Percentiles rank a stretch among this genome's conserved stretches.
Conservation (phyloP, 495 filamentous ascomycete genomes). For the Pyrenula aspistea region DNA sequence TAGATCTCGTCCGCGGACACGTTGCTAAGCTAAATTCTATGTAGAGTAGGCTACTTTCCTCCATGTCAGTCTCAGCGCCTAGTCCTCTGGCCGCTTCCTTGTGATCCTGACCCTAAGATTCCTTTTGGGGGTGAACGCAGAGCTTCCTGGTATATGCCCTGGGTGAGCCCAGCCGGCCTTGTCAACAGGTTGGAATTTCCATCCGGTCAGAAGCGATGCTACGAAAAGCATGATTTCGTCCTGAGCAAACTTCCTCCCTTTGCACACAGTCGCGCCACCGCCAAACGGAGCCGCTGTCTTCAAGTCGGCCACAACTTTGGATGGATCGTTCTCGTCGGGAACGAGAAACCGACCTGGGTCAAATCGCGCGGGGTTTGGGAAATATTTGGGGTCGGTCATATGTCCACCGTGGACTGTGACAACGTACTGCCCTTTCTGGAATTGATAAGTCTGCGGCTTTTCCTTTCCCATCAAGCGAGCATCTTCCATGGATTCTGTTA, state of each 20-base stretch:
- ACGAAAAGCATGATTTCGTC: slow-evolving; percentile 33
- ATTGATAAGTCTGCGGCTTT: slow-evolving; percentile 25
- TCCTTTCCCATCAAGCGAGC: slow-evolving; percentile 9
- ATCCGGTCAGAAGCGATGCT: slow-evolving; percentile 35
- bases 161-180: slow-evolving; percentile 19
- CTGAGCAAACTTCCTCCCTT: slow-evolving; percentile 37
- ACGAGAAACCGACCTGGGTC: slow-evolving; percentile 40
- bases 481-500: slow-evolving; percentile 31
- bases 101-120: slow-evolving; percentile 26
- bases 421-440: slow-evolving; percentile 36
- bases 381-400: slow-evolving; percentile 34
- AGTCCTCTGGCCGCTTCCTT: slow-evolving; percentile 11
- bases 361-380: slow-evolving; percentile 35
- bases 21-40: too few relatives aligned
- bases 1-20: too few relatives aligned
- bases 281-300: slow-evolving; percentile 32
- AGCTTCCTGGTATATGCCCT: slow-evolving; percentile 19
- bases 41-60: too few relatives aligned
- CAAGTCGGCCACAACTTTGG: slow-evolving; percentile 8
- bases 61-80: too few relatives aligned
- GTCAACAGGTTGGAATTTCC: slow-evolving; percentile 35
- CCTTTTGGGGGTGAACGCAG: slow-evolving; percentile 21
- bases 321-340: slow-evolving; percentile 3
- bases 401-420: slow-evolving; percentile 37
- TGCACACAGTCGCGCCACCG: slow-evolving; percentile 29